These are phyloP conservation scores for Fragilaria crotonensis DNA, from an alignment of 108 stramenopile genomes.

Conservation along the genomic window DNA sequence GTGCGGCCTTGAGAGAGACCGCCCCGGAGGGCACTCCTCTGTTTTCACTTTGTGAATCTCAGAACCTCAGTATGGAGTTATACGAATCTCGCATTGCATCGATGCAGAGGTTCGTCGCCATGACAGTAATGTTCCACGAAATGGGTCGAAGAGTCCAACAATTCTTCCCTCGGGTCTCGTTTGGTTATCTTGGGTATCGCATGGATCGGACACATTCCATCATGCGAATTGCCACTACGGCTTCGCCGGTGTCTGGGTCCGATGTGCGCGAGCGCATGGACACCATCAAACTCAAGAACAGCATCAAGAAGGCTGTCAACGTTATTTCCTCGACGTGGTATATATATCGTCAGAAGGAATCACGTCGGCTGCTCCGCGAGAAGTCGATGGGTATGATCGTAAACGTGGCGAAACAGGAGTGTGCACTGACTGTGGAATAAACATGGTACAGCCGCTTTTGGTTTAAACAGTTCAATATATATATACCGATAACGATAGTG, in stretches of 20 bases:
- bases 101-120: constrained; percentile 68
- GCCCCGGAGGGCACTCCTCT: constrained; percentile 27
- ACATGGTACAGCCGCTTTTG: no score
- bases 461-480: no score
- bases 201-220: constrained; percentile 65
- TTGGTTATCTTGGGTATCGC: constrained; percentile 50
- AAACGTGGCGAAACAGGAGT: no score
- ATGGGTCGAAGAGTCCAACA: constrained; percentile 61
- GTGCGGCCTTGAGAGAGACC: constrained; percentile 42
- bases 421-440: no score
- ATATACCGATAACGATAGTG: no score
- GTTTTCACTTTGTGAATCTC: constrained; percentile 29
- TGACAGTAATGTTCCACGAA: constrained; percentile 81
- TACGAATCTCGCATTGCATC: constrained; percentile 74
- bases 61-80: constrained; percentile 50
- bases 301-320: constrained; percentile 47
- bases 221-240: constrained; percentile 63
- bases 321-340: constrained; percentile 46
- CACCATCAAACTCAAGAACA: constrained; percentile 39
- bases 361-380: no score
- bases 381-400: no score
- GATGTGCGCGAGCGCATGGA: constrained; percentile 59
- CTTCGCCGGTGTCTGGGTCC: constrained; percentile 57
- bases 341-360: constrained; percentile 13
- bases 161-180: constrained; percentile 50